Conservation (phyloP, 768 basidiomycete genomes). For the Candolleomyces eurysporus region DNA sequence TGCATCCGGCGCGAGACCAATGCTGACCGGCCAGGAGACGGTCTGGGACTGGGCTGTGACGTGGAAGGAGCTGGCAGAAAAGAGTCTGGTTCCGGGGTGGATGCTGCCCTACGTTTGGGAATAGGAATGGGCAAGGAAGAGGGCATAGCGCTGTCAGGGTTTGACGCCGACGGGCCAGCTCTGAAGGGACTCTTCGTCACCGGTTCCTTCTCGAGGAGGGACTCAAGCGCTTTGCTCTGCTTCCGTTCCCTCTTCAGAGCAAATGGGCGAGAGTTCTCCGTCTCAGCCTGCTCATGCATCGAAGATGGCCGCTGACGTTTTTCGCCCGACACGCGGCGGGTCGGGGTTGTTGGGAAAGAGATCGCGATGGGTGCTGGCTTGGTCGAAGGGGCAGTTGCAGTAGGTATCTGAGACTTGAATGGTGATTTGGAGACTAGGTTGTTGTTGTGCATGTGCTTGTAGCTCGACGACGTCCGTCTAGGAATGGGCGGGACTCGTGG, state of each 20-base stretch:
- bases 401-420: slow-evolving; percentile 67
- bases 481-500: slow-evolving; percentile 52
- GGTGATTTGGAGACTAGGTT: slow-evolving; percentile 86
- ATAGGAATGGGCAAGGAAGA: slow-evolving; percentile 18
- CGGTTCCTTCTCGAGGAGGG: slow-evolving; percentile 70
- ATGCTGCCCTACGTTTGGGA: neutral
- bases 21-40: slow-evolving; percentile 62
- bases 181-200: slow-evolving; percentile 85
- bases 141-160: slow-evolving; percentile 26
- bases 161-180: slow-evolving; percentile 21
- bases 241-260: slow-evolving; percentile 69
- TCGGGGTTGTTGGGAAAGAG: slow-evolving; percentile 30
- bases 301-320: slow-evolving; percentile 74
- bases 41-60: slow-evolving; percentile 21
- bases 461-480: slow-evolving; percentile 74
- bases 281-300: slow-evolving; percentile 65
- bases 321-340: slow-evolving; percentile 67
- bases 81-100: slow-evolving; percentile 13
- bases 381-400: slow-evolving; percentile 42
- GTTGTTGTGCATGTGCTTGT: slow-evolving; percentile 72
- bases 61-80: slow-evolving; percentile 18
- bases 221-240: slow-evolving; percentile 73
- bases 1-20: slow-evolving; percentile 72
- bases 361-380: slow-evolving; percentile 29
- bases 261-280: slow-evolving; percentile 69